Base-by-base conservation (phyloP, 257 asterid genomes). In the Gentiana macrophylla region DNA sequence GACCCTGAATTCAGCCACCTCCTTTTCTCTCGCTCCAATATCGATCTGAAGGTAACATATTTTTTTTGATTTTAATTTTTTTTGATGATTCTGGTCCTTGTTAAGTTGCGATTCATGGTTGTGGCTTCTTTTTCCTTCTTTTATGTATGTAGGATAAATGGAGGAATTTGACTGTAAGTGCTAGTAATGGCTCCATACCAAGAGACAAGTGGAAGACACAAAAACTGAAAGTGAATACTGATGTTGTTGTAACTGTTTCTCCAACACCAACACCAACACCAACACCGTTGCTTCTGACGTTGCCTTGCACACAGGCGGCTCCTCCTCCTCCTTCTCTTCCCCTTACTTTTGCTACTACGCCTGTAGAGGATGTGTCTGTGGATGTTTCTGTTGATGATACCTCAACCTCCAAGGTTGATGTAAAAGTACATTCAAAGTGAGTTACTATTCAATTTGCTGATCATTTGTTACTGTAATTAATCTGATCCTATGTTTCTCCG, bases 111-210 rank as follows among this genome's bases (percentile, higher is more conserved):
- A 24, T 24, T 24, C 24, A 24, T 24, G 24, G 24, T 24, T 24
- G 24, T 41, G 51, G 12, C 3, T 44, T 47, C 1, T 55, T 33
- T 49, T 41, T 7, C 15, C 38, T 41, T 61, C 11, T 35, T 15
- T 46, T 33, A 8, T 65, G 46, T 63, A 24, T 34, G 24, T 67
- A 86, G 98, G 96, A 90, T 79, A 90, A 90, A 69, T 90, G 96
- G 96, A 68, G 98, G 62, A 90, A 90, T 71, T 72, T 90, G 78
- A 82, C 76, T 58, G 91, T 79, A 10, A 69, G 78, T 53, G 89
- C 92, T 50, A 54, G 57, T 24, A 84, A 61, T 73, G 94, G 85
- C 44, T 80, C 69, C 71, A 80, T 74, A 1, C 68, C 86, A 10
- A 79, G 86, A 67, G 94, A 80, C 9, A 89, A 78, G 66, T 74